Evolutionary conservation across 2,329 filamentous ascomycete species (phyloP).

Genomic region (Clathrospora elynae): DNA sequence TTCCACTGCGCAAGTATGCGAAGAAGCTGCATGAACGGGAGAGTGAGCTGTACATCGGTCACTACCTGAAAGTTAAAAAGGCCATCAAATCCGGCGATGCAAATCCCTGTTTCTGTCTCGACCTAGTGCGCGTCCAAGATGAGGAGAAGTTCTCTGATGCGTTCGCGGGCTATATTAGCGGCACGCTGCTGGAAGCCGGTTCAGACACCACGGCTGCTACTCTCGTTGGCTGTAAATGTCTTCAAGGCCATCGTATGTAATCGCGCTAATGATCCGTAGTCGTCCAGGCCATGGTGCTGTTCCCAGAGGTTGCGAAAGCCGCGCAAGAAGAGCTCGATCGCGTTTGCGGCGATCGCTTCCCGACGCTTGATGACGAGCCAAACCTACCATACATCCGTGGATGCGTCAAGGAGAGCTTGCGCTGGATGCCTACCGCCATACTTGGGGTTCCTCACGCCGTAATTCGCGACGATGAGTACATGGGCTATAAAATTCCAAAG

Average conservation of each 20-base stretch:
- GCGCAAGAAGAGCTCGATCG: constrained; percentile 39
- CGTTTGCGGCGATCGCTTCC: constrained; percentile 40
- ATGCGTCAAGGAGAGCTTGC: constrained; percentile 38
- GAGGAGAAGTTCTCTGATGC: constrained; percentile 28
- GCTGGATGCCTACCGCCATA: constrained; percentile 39
- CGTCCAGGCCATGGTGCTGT: constrained; percentile 33
- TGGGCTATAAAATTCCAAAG: constrained; percentile 47
- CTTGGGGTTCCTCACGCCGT: constrained; percentile 35
- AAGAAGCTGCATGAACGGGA: constrained; percentile 53
- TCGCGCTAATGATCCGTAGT: constrained; percentile 15
- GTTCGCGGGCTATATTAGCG: constrained; percentile 30
- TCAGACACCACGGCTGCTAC: constrained; percentile 36
- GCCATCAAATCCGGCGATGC: constrained; percentile 18
- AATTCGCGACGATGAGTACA: constrained; percentile 35
- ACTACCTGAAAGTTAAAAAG: constrained; percentile 32
- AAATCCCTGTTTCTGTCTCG: constrained; percentile 32
- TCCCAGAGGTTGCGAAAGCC: constrained; percentile 24
- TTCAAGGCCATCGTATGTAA: no score
- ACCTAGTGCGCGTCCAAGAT: constrained; percentile 27
- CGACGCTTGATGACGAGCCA: constrained; percentile 30
- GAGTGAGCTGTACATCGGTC: constrained; percentile 35
- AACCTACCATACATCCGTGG: constrained; percentile 34
- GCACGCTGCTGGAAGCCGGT: constrained; percentile 37
- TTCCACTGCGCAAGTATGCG: constrained; percentile 49
- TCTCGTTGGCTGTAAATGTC: constrained; percentile 24